Percentiles rank a stretch among this genome's conserved stretches.
Conservation (phyloP, 2,329 filamentous ascomycete genomes). For the Calonectria hongkongensis region DNA sequence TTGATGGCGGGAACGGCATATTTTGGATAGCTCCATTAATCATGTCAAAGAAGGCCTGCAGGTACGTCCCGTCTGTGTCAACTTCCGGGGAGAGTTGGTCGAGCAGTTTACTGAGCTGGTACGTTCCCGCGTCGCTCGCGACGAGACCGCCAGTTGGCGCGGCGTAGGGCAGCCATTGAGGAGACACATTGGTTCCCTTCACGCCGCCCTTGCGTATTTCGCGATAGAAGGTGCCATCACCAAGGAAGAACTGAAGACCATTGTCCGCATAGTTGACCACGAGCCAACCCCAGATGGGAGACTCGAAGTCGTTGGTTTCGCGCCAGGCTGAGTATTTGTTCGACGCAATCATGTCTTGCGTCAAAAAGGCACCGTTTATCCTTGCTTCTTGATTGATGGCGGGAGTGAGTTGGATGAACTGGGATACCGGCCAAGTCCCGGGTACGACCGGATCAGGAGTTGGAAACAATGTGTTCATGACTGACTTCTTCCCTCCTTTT, state of each 20-base stretch:
- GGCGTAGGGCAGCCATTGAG: constrained; percentile 1
- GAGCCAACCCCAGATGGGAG: constrained; percentile 25
- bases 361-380: constrained; percentile 2
- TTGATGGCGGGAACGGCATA: neutral
- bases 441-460: neutral
- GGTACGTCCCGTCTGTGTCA: constrained; percentile 8
- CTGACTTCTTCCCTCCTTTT: neutral
- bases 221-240: constrained; percentile 15
- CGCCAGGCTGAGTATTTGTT: neutral
- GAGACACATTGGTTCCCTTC: neutral
- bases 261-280: constrained; percentile 12
- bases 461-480: neutral
- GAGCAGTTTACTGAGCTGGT: constrained; percentile 5
- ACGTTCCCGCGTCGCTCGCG: neutral
- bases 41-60: constrained; percentile 25
- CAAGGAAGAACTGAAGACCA: constrained; percentile 19
- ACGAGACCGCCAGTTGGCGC: neutral
- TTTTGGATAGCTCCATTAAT: constrained; percentile 2
- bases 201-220: constrained; percentile 17
- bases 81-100: neutral
- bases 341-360: neutral
- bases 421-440: neutral
- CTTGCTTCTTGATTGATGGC: constrained; percentile 6
- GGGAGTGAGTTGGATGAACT: constrained; percentile 1
- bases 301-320: constrained; percentile 11